A percentile compares a stretch with the other conserved stretches of the same genome.
These are phyloP conservation scores for Phytophthora meadii DNA, from an alignment of 352 stramenopile genomes.

Conservation along the genomic window DNA sequence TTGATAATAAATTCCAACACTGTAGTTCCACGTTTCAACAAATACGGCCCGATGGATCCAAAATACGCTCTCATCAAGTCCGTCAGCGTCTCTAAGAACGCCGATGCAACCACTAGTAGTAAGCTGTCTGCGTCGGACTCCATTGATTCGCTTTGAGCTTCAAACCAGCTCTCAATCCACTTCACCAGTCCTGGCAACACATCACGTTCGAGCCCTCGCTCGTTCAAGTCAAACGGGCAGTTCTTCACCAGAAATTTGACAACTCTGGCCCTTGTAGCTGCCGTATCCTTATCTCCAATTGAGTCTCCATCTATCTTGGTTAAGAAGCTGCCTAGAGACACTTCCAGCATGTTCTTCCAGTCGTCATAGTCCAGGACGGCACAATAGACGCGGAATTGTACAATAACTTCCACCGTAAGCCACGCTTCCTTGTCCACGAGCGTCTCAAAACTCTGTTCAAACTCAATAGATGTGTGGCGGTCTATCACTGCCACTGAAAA, in stretches of 20 bases:
- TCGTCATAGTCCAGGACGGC: slow-evolving; percentile 58
- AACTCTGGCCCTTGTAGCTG: slow-evolving; percentile 42
- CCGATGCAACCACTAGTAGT: slow-evolving; percentile 45
- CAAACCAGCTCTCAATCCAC: slow-evolving; percentile 66
- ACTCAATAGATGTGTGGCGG: slow-evolving; percentile 30
- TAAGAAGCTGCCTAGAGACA: slow-evolving; percentile 64
- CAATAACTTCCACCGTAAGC: slow-evolving; percentile 62
- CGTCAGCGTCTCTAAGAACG: slow-evolving; percentile 63
- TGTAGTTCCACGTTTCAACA: slow-evolving; percentile 48
- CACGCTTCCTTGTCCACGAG: slow-evolving; percentile 76
- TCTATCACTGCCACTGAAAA: slow-evolving; percentile 65
- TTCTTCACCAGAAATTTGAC: slow-evolving; percentile 61
- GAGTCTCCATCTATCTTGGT: slow-evolving; percentile 11
- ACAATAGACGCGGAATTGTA: slow-evolving; percentile 75
- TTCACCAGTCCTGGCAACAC: slow-evolving; percentile 47
- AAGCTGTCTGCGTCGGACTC: slow-evolving; percentile 53
- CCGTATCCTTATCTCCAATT: slow-evolving; percentile 25
- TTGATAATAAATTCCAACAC: slow-evolving; percentile 73
- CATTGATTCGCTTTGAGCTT: slow-evolving; percentile 29
- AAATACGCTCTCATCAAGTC: slow-evolving; percentile 55
- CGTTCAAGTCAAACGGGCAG: slow-evolving; percentile 62
- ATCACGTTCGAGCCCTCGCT: slow-evolving; percentile 14
- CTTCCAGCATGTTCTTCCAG: slow-evolving; percentile 61
- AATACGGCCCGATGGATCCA: slow-evolving; percentile 44
- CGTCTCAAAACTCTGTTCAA: slow-evolving; percentile 39